Base-by-base conservation (phyloP, 441 rosid species). In the Populus tomentosa region DNA sequence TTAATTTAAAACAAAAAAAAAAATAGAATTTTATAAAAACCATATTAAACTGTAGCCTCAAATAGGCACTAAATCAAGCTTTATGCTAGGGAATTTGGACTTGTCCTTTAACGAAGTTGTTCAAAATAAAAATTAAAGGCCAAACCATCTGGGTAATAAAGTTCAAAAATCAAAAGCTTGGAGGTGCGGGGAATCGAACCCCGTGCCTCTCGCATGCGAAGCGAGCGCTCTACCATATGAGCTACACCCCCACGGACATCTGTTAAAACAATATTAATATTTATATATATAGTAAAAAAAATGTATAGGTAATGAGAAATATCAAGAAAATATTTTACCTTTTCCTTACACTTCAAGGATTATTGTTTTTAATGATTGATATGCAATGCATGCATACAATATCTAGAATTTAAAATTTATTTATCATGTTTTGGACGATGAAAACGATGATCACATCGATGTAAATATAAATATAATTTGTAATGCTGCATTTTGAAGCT, bases 191-290 rank as follows among this genome's bases (percentile, higher is more conserved):
- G 96, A 89, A 91, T 92, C 94, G 96, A 92, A 89, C 92, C 88
- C 89, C 85, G 90, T 87, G 84, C 95, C 91, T 92, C 92, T 92
- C 92, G 93, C 95, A 92, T 89, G 95, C 95, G 89, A 88, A 90
- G 93, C 93, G 89, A 90, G 88, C 92, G 90, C 93, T 92, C 92
- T 89, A 88, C 96, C 97, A 90, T 86, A 82, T 91, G 96, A 94
- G 97, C 95, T 92, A 62, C 65, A 62, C 1, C 65, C 36, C 59
- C 11, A 50, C n/a, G 0, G 0, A 0, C 2, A 1, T 14, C 2
- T 46, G 5, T 1, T 0, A 14, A 46, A 20, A 14, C 20, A 5
- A 46, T 1, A 4, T 0, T 0, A 13, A 46, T 4, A 46, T 0
- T 0, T 46, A 14, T 13, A 13, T 14, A 4, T 0, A 13, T 11